These are phyloP conservation scores for Lyophyllum shimeji DNA, from an alignment of 768 basidiomycete species.

Conservation along the genomic window DNA sequence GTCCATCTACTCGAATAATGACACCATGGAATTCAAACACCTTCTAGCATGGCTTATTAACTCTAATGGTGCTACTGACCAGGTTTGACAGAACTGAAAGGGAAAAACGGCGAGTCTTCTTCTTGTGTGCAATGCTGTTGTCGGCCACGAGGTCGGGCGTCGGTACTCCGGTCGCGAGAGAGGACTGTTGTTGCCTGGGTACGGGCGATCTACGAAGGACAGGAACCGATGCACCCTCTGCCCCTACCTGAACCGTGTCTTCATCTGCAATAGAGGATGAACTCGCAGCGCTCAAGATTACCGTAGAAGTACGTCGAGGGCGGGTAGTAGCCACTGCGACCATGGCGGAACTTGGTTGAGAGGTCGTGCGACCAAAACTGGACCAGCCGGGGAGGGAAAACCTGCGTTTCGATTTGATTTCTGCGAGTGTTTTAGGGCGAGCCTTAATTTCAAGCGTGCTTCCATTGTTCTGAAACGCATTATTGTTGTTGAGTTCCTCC, in stretches of 20 bases:
- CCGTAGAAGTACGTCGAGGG: constrained; percentile 6
- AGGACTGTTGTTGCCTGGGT: background rate
- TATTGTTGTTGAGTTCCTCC: background rate
- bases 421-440: constrained; percentile 30
- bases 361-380: constrained; percentile 18
- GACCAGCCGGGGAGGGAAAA: constrained; percentile 32
- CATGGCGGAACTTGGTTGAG: constrained; percentile 14
- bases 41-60: background rate
- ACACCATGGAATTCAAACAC: background rate
- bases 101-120: constrained; percentile 29
- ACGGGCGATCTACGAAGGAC: background rate
- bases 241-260: background rate
- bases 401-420: constrained; percentile 37
- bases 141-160: background rate
- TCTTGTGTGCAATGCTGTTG: background rate
- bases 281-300: constrained; percentile 5
- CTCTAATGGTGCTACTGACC: background rate
- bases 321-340: constrained; percentile 11
- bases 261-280: constrained; percentile 2
- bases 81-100: constrained; percentile 30
- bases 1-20: background rate
- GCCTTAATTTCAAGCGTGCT: constrained; percentile 11
- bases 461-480: background rate
- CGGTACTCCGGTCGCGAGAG: background rate
- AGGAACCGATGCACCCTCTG: background rate